Evolutionary conservation across 2,329 filamentous ascomycete genomes (phyloP).

Genomic region (Claviceps sp.): DNA sequence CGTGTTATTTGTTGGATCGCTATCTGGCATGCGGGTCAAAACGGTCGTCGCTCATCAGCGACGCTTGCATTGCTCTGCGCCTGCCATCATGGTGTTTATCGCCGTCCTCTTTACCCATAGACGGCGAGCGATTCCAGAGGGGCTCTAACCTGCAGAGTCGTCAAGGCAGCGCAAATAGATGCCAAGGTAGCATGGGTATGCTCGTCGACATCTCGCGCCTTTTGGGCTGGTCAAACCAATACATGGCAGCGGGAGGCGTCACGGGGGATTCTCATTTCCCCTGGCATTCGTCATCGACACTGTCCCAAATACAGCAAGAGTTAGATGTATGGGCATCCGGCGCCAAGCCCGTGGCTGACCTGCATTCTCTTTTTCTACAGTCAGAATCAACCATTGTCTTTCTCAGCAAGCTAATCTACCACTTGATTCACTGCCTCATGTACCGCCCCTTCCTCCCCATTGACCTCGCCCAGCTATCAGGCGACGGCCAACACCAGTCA

Average conservation of each 20-base stretch:
- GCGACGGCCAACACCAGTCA: constrained; percentile 72
- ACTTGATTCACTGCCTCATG: constrained; percentile 74
- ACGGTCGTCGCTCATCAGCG: constrained; percentile 64
- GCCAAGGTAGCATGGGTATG: constrained; percentile 65
- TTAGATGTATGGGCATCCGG: constrained; percentile 76
- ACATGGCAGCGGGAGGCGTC: constrained; percentile 72
- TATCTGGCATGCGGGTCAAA: constrained; percentile 72
- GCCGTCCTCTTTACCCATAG: constrained; percentile 46
- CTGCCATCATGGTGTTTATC: constrained; percentile 62
- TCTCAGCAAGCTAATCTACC: constrained; percentile 75
- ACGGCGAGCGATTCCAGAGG: constrained; percentile 71
- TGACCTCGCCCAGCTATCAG: constrained; percentile 66
- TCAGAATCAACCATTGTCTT: constrained; percentile 66
- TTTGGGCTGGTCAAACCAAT: constrained; percentile 69
- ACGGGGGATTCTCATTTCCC: constrained; percentile 85
- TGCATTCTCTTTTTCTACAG: constrained; percentile 64
- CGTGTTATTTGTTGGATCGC: constrained; percentile 76
- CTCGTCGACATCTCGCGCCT: constrained; percentile 76
- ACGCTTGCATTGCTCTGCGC: constrained; percentile 61
- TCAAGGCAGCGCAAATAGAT: constrained; percentile 53
- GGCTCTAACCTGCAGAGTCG: constrained; percentile 66
- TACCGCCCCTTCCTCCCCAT: constrained; percentile 81
- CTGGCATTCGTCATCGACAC: constrained; percentile 74
- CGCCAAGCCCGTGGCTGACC: constrained; percentile 65
- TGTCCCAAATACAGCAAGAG: constrained; percentile 77